phyloP scores from a whole-genome alignment of 495 filamentous ascomycete genomes.

The Hapsidospora chrysogenum region DNA sequence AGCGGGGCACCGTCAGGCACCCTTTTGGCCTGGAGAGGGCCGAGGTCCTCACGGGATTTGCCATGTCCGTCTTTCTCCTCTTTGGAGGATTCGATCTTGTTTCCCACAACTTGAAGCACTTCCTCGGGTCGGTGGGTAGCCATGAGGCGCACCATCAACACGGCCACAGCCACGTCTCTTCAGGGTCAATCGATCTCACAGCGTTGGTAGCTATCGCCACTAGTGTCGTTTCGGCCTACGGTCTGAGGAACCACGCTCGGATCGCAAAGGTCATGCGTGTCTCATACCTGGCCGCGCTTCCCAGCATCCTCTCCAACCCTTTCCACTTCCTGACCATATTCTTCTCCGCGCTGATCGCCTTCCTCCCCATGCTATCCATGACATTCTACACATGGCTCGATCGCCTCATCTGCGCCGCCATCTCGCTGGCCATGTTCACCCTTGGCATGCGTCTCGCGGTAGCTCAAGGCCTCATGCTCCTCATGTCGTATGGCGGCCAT shows the following conservation, averaged over 20 bases:
- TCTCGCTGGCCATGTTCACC: conserved; percentile 72
- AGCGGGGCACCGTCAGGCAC: conserved; percentile 76
- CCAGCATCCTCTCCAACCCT: conserved; percentile 72
- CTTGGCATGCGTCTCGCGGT: conserved; percentile 70
- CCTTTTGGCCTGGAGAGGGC: conserved; percentile 84
- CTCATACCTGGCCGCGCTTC: conserved; percentile 59
- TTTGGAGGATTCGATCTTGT: conserved; percentile 96
- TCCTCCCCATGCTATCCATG: conserved; percentile 69
- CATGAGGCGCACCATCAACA: conserved; percentile 54
- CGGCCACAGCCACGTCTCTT: conserved; percentile 42
- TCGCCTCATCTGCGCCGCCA: conserved; percentile 57
- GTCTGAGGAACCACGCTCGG: conserved; percentile 81
- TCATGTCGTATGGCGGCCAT: conserved; percentile 59
- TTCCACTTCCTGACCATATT: conserved; percentile 85
- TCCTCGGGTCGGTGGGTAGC: conserved; percentile 42
- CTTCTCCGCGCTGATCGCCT: conserved; percentile 61
- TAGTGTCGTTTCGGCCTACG: conserved; percentile 75
- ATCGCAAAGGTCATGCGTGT: conserved; percentile 72
- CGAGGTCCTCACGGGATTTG: conserved; percentile 92
- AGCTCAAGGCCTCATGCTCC: conserved; percentile 76
- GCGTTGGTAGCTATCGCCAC: conserved; percentile 70
- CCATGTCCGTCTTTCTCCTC: conserved; percentile 82
- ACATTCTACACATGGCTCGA: conserved; percentile 66
- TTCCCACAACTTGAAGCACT: conserved; percentile 79
- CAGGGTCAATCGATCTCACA: conserved; percentile 67